Evolutionary conservation across 805 yeast species (phyloP).

Genomic region (Torulaspora microellipsoides): DNA sequence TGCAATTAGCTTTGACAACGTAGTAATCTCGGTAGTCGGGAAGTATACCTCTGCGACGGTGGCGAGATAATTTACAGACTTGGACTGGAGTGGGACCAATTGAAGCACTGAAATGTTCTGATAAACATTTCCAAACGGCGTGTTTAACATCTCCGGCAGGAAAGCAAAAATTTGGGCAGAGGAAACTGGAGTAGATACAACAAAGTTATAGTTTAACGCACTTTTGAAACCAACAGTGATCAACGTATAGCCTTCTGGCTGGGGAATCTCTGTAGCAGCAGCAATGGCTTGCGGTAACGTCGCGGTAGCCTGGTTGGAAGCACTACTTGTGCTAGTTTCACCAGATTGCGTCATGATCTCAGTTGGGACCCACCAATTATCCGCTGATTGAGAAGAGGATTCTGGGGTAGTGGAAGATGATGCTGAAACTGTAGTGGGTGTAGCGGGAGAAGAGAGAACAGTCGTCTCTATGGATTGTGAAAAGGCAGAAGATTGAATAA

Average conservation of each 20-base stretch:
- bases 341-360: conserved; percentile 64
- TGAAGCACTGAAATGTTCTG: conserved; percentile 58
- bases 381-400: conserved; percentile 29
- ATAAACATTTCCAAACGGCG: conserved; percentile 47
- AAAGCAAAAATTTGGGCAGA: conserved; percentile 66
- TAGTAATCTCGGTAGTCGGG: conserved; percentile 49
- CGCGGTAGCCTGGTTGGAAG: conserved; percentile 40
- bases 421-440: conserved; percentile 3
- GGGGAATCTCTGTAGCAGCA: conserved; percentile 37
- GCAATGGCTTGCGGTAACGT: conserved; percentile 41
- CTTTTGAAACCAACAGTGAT: conserved; percentile 50
- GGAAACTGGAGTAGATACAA: conserved; percentile 78
- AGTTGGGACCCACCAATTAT: conserved; percentile 59
- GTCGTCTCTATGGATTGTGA: conserved; percentile 1
- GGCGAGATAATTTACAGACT: conserved; percentile 57
- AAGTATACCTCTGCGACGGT: conserved; percentile 87
- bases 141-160: conserved; percentile 66
- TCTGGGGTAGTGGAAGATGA: conserved; percentile 8
- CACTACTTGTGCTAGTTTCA: conserved; percentile 39
- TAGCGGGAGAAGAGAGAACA: not conserved
- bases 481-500: not conserved
- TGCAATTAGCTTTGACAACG: conserved; percentile 51
- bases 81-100: conserved; percentile 69
- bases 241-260: conserved; percentile 23
- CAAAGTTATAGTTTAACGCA: conserved; percentile 79